Evolutionary conservation across 306 rosid species (phyloP).

Genomic region (Quercus agrifolia): DNA sequence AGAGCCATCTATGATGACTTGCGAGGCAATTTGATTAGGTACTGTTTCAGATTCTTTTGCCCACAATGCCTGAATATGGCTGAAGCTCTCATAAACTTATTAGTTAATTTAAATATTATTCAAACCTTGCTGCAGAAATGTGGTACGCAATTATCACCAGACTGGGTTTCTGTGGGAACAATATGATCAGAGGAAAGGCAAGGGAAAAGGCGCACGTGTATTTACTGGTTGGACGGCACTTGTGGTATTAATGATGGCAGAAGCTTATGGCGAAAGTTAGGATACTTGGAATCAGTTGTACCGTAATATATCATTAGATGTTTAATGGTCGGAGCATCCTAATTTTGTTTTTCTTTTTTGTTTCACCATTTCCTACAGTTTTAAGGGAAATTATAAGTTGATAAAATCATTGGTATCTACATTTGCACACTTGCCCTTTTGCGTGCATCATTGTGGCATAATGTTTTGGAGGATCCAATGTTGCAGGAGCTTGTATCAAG

Average conservation of each 20-base stretch:
- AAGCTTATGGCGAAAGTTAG: constrained; percentile 53
- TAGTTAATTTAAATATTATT: background rate
- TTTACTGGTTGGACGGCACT: constrained; percentile 98
- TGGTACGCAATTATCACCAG: constrained; percentile 58
- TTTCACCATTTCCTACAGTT: background rate
- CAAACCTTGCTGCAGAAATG: constrained; percentile 40
- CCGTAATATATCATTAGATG: background rate
- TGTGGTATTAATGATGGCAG: constrained; percentile 78
- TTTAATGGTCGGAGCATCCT: background rate
- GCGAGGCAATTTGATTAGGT: constrained; percentile 82
- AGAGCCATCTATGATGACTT: constrained; percentile 57
- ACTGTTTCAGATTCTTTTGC: constrained; percentile 1
- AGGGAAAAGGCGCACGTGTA: constrained; percentile 81
- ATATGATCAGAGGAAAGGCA: constrained; percentile 73
- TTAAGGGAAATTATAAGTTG: no score
- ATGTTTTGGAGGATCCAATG: background rate
- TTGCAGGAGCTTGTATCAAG: background rate
- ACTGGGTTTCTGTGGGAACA: constrained; percentile 92
- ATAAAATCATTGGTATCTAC: background rate
- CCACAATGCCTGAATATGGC: background rate
- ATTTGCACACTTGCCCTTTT: background rate
- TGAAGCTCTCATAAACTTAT: background rate
- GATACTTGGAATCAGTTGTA: background rate
- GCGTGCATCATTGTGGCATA: background rate
- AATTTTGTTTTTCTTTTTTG: background rate